A percentile compares a stretch with the other conserved stretches of the same genome.
phyloP scores from a whole-genome alignment of 495 filamentous ascomycete genomes.

The Hypoxylon cercidicola region DNA sequence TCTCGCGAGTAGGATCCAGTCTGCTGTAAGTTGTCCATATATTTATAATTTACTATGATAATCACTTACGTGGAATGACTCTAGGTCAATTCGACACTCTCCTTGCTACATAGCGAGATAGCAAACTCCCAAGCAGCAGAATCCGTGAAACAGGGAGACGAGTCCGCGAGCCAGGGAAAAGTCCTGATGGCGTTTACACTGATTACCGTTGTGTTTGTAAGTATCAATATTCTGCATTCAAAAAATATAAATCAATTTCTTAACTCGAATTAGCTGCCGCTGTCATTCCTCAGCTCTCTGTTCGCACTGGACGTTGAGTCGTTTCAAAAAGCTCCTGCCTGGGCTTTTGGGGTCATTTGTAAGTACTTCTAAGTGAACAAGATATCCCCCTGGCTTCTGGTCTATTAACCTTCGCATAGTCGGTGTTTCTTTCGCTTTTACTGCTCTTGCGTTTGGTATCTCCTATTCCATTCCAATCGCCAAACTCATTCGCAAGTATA shows the following conservation, averaged over 20 bases:
- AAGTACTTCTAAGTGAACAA: constrained; percentile 14
- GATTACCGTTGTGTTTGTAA: constrained; percentile 13
- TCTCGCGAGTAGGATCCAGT: constrained; percentile 15
- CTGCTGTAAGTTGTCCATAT: constrained; percentile 6
- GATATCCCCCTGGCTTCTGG: background rate
- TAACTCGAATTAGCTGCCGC: constrained; percentile 8
- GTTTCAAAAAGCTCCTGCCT: constrained; percentile 8
- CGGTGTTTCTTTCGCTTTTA: constrained; percentile 3
- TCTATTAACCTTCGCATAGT: constrained; percentile 8
- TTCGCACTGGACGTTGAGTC: constrained; percentile 6
- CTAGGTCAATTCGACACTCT: constrained; percentile 20
- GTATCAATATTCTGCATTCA: background rate
- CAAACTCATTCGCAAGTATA: background rate
- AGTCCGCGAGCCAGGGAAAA: constrained; percentile 7
- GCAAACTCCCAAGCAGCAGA: constrained; percentile 20
- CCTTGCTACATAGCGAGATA: constrained; percentile 21
- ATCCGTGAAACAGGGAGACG: constrained; percentile 10
- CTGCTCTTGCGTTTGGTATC: background rate
- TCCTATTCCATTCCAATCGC: background rate
- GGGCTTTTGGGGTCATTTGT: constrained; percentile 17
- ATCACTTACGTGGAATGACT: background rate
- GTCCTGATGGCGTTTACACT: constrained; percentile 14
- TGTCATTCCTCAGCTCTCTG: constrained; percentile 23
- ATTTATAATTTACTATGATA: background rate
- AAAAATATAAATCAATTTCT: constrained; percentile 2